Base-by-base conservation (phyloP, 2,329 filamentous ascomycete species). In the Aspergillus ruber region DNA sequence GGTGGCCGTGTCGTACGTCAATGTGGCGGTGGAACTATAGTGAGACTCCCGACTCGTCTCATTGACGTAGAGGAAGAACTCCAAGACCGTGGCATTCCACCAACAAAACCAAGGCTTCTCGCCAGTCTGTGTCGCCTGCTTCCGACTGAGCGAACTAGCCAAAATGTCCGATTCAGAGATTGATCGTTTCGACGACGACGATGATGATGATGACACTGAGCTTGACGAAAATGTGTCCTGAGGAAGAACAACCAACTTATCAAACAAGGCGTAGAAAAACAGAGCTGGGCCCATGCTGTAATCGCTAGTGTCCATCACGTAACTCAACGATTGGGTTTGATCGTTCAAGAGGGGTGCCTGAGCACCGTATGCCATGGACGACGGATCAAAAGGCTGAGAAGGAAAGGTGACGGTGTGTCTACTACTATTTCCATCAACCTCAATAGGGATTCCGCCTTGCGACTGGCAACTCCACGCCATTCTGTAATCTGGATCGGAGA, bases 31-130 rank as follows among this genome's bases (percentile, higher is more conserved):
- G 17, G 57, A 46, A 41, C 55, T 50, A 20, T 53, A 56, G 13
- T 49, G 50, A 10, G 46, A 50, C 18, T 57, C 59, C 21, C 57
- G 55, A 12, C 75, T 70, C 42, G 78, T 70, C 60, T 80, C 65
- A 46, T 79, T 75, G 45, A 81, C 71, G 57, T 85, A 87, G 42
- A 87, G 75, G 64, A 85, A 86, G 33, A 80, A 78, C 62, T 86
- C 83, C 43, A 86, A 72, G 45, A 81, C 73, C 0, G 83, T 86
- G 12, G 73, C 70, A 59, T 86, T 86, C 82, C 82, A 87, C 61
- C 78, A 80, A 63, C 83, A 87, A 57, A 81, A 84, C 83, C 83
- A 87, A 2, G 83, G 82, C 49, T 74, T 75, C 32, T 85, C 80
- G 7, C 80, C 79, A n/a, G 75, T 72, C 47, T 70, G 61, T 9